Evolutionary conservation across 108 stramenopile species (phyloP), one percentile per base, ranked within the genome.

Genomic region (Schizochytrium sp.): DNA sequence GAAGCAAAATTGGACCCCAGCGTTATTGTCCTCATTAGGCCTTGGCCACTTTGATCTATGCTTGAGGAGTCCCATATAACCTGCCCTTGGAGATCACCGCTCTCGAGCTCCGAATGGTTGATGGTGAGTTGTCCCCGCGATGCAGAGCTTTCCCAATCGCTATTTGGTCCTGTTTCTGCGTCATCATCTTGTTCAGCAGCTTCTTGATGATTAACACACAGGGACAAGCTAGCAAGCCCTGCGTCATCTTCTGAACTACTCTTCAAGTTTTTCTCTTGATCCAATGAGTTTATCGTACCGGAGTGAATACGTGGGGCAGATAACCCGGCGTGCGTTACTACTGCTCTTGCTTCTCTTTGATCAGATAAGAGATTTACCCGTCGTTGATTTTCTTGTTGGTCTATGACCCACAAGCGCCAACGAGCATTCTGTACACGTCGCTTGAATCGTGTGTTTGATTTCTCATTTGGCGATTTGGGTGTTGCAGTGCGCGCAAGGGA

Each of bases 401-500:
- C 59, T 19, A 60, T 60, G 59, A 19, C 19, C 59, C 59, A 60
- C 59, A 60, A 60, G 17, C 59, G 17, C 76, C 76, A 83, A 53
- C 76, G 76, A 10, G 76, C 76, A 40, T 83, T 83, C 50, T 83
- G 76, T 8, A 83, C 76, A 47, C 76, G 49, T 38, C 40, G 19
- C 3, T 55, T 49, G 76, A 83, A 83, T 53, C 76, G 19, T 40
- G 50, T 47, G 2, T 55, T 83, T n/a, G n/a, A 38, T 5, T 83
- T 40, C 50, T 17, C 28, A 5, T 17, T 53, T 17, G 12, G 10
- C 17, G 76, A n/a, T 2, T 13, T 83, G 76, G 53, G 50, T 40
- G 50, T 38, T 53, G 76, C 64, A 44, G 64, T 55, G 15, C 76
- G 49, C 5, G 76, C 76, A 47, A 83, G 76, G 0, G 76, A 83